Percentiles rank a stretch among this genome's conserved stretches.
These are phyloP conservation scores for Candida suzukii DNA, from an alignment of 805 yeast species.

Conservation along the genomic window DNA sequence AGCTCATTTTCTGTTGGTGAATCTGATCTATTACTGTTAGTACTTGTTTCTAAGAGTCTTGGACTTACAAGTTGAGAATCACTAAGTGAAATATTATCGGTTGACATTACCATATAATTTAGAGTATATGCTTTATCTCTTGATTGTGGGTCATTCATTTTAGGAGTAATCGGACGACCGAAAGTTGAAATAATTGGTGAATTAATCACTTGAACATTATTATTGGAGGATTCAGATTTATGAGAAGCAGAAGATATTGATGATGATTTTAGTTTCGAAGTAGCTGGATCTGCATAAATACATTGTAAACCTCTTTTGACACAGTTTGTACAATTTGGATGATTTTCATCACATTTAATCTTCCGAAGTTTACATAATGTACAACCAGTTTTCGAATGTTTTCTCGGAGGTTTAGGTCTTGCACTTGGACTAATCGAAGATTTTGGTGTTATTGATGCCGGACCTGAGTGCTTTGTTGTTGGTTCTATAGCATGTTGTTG, in stretches of 20 bases:
- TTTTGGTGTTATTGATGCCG: too few relatives aligned
- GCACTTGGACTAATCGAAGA: background rate
- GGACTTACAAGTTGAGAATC: too few relatives aligned
- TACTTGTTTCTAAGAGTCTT: background rate
- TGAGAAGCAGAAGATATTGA: background rate
- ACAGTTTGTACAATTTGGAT: constrained; percentile 11
- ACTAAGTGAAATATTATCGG: too few relatives aligned
- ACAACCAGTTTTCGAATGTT: constrained; percentile 12
- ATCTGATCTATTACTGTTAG: background rate
- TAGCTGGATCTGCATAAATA: constrained; percentile 1
- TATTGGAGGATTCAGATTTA: background rate
- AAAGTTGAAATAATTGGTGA: background rate
- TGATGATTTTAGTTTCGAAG: too few relatives aligned
- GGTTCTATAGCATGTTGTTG: too few relatives aligned
- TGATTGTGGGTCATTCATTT: too few relatives aligned
- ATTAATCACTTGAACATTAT: background rate
- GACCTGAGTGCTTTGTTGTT: too few relatives aligned
- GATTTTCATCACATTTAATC: constrained; percentile 13
- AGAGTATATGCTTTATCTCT: too few relatives aligned
- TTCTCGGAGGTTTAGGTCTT: background rate
- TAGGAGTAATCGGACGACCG: too few relatives aligned
- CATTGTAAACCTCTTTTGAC: constrained; percentile 8
- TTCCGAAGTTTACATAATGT: constrained; percentile 9
- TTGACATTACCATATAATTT: too few relatives aligned
- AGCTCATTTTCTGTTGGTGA: background rate